phyloP scores from a whole-genome alignment of 129 eudicot species.

The Saussurea involucrata region DNA sequence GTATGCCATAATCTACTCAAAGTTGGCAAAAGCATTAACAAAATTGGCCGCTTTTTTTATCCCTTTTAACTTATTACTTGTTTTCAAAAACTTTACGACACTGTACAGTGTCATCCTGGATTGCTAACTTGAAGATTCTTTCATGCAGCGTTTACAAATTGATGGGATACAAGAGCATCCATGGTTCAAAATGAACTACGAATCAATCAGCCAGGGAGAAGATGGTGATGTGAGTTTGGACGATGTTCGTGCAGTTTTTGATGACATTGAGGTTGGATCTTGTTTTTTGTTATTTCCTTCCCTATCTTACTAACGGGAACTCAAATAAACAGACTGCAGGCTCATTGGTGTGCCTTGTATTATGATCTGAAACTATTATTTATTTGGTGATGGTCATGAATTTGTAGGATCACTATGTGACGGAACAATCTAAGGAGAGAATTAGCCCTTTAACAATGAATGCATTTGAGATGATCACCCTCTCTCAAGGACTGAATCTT shows the following conservation, averaged over 20 bases:
- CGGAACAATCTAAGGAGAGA: constrained; percentile 48
- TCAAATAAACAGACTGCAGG: neutral
- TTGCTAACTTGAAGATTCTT: constrained; percentile 13
- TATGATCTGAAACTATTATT: neutral
- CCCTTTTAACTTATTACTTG: neutral
- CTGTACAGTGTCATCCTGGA: neutral
- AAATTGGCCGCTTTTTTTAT: neutral
- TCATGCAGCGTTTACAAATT: constrained; percentile 71
- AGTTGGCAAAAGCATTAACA: neutral
- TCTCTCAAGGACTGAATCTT: constrained; percentile 92
- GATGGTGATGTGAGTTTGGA: constrained; percentile 86
- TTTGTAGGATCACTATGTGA: constrained; percentile 79
- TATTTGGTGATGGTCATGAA: constrained; percentile 13
- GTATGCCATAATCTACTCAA: neutral
- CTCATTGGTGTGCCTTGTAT: constrained; percentile 1
- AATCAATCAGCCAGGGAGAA: constrained; percentile 52
- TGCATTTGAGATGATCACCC: constrained; percentile 99
- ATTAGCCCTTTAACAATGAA: constrained; percentile 84
- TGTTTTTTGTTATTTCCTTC: neutral
- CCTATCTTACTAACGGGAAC: neutral
- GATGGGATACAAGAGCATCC: constrained; percentile 71
- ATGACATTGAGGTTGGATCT: constrained; percentile 74
- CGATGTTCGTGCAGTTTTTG: constrained; percentile 89
- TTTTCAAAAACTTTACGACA: neutral
- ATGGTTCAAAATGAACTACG: constrained; percentile 75